phyloP scores from a whole-genome alignment of 75 land plant species.

The Ceratopteris richardii region DNA sequence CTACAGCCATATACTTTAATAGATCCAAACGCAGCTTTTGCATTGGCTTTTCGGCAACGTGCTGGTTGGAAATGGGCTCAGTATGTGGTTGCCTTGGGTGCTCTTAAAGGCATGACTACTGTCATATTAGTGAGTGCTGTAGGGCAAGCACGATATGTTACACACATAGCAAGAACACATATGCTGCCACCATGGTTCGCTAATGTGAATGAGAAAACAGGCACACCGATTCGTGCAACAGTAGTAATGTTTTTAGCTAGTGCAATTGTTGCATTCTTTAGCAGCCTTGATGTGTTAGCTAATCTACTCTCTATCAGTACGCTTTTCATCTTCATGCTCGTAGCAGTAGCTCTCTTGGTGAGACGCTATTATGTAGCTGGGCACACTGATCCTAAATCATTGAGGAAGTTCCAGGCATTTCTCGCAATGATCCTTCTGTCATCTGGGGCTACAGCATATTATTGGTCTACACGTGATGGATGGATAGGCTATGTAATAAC shows the following conservation, averaged over 20 bases:
- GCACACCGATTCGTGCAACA: conserved; percentile 69
- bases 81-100: conserved; percentile 64
- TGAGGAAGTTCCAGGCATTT: conserved; percentile 17
- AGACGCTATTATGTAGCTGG: conserved; percentile 50
- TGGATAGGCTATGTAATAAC: conserved; percentile 41
- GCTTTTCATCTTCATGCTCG: conserved; percentile 73
- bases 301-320: conserved; percentile 68
- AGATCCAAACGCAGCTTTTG: conserved; percentile 42
- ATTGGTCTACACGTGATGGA: conserved; percentile 32
- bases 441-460: conserved; percentile 30
- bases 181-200: conserved; percentile 74
- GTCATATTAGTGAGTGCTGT: conserved; percentile 43
- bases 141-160: conserved; percentile 66
- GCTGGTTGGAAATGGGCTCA: conserved; percentile 67
- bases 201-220: conserved; percentile 40
- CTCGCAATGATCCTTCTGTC: conserved; percentile 29
- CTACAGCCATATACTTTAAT: conserved; percentile 33
- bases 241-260: conserved; percentile 17
- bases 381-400: conserved; percentile 14
- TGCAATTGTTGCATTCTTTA: conserved; percentile 48
- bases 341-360: conserved; percentile 66
- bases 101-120: conserved; percentile 63
- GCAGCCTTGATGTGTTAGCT: conserved; percentile 54
- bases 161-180: conserved; percentile 66
- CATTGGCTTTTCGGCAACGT: conserved; percentile 27